Evolutionary conservation across 2,329 filamentous ascomycete genomes (phyloP), one percentile per base, ranked within the genome.

Genomic region (Clarireedia sp.): DNA sequence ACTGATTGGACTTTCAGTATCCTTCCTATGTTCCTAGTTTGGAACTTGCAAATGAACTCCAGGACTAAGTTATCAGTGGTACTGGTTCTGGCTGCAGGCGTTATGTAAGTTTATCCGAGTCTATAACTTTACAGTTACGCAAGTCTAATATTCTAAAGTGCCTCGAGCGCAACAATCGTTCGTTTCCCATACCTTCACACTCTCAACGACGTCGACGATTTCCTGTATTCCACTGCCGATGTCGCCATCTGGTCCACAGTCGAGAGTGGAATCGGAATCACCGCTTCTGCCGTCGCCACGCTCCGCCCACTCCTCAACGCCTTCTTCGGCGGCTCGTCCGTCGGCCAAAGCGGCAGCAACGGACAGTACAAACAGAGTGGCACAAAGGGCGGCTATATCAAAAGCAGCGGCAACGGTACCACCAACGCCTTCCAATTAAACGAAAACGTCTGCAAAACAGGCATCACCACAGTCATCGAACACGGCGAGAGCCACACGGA

Each of bases 211-310:
- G 68, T 68, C 29, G 54, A 58, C 10, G 72, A 75, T 55, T 69
- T 69, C 48, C 63, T 72, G 1, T 73, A 70, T 65, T 67, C 69
- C 51, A 72, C 71, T 54, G 70, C 71, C 16, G 72, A 72, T 59
- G 63, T 74, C 8, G 68, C 70, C 4, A 73, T 74, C 55, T 75
- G 73, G 73, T 73, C 69, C 3, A 72, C 73, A 47, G 67, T 71
- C 17, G 72, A 74, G 58, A 70, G 69, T 41, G 70, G 69, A 4
- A 68, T 75, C n/a, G 71, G 71, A 4, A 70, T 75, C 7, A 68
- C 70, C 9, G 72, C 71, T 2, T 68, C 69, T 12, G 72, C 70
- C 26, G 64, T 72, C n/a, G 72, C 72, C 0, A 73, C 71, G 1
- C 66, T 73, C 2, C 71, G 71, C 0, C 67, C 72, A 0, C 62